Evolutionary conservation across 2,329 filamentous ascomycete genomes (phyloP).

Genomic region (Didymella segeticola): DNA sequence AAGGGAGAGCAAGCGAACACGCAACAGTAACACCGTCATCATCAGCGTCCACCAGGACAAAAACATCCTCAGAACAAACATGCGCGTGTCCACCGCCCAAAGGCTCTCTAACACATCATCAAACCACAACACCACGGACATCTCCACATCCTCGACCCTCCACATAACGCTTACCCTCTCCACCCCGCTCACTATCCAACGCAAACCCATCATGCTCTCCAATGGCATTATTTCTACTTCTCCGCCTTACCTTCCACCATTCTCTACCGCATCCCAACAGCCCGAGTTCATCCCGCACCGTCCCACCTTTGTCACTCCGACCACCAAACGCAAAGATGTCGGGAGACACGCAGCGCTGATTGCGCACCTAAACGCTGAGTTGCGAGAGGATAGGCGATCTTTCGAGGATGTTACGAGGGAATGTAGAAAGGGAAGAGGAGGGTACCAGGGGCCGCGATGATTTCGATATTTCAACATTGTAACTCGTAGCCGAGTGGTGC

Average conservation of each 20-base stretch:
- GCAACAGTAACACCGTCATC: not conserved
- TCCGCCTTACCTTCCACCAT: not conserved
- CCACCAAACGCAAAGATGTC: not conserved
- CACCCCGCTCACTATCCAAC: not conserved
- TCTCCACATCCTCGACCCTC: not conserved
- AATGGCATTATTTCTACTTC: not conserved
- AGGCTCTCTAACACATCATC: not conserved
- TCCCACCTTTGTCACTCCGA: not conserved
- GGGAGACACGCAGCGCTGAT: not conserved
- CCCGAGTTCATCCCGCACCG: constrained; percentile 1
- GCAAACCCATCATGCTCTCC: not conserved
- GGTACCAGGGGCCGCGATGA: not conserved
- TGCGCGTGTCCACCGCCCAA: not conserved
- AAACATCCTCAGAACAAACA: not conserved
- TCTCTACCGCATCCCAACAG: not conserved
- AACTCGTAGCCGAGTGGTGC: no score
- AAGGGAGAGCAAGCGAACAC: no score
- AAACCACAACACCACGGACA: not conserved
- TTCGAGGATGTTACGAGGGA: not conserved
- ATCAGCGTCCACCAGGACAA: not conserved
- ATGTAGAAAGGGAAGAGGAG: not conserved
- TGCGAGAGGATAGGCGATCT: not conserved
- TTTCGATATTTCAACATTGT: no score
- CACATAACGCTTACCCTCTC: not conserved
- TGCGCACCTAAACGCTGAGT: not conserved